These are phyloP conservation scores for Vitis hybrid DNA, from an alignment of 177 flowering plant genomes.

Conservation along the genomic window DNA sequence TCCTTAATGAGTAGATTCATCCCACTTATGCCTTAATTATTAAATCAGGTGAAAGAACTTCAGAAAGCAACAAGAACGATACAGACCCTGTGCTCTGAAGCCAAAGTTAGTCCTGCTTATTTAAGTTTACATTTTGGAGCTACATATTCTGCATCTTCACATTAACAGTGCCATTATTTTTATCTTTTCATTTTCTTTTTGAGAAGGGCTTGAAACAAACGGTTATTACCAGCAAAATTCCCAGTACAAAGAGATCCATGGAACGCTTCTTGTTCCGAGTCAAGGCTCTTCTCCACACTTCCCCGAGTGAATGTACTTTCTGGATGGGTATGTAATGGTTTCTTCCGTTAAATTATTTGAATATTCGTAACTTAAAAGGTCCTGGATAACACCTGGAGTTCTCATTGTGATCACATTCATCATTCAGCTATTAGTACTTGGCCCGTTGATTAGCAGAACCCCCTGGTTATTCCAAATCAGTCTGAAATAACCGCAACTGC, in stretches of 20 bases:
- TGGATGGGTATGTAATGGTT: conserved; percentile 69
- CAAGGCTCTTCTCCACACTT: conserved; percentile 72
- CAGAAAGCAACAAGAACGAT: conserved; percentile 90
- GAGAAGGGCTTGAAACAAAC: conserved; percentile 68
- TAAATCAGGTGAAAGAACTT: conserved; percentile 66
- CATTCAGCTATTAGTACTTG: not conserved
- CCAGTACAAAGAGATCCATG: conserved; percentile 81
- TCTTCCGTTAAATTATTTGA: not conserved
- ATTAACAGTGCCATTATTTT: not conserved
- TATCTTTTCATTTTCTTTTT: conserved; percentile 2
- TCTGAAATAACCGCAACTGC: not conserved
- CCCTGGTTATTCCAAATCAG: not conserved
- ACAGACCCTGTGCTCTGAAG: conserved; percentile 87
- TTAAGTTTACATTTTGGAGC: not conserved
- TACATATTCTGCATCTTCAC: not conserved
- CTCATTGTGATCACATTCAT: not conserved
- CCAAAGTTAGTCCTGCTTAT: conserved; percentile 53
- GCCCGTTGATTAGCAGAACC: not conserved
- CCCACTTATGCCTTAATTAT: conserved; percentile 1
- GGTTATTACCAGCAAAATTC: conserved; percentile 70
- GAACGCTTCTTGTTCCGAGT: conserved; percentile 83
- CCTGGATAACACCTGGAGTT: not conserved
- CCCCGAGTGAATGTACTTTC: conserved; percentile 66
- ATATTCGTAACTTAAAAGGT: not conserved
- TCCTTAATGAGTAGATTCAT: not conserved